Percentiles rank a stretch among this genome's conserved stretches.
These are phyloP conservation scores for Mallotus nudiflorus DNA, from an alignment of 345 rosid species.

Conservation along the genomic window DNA sequence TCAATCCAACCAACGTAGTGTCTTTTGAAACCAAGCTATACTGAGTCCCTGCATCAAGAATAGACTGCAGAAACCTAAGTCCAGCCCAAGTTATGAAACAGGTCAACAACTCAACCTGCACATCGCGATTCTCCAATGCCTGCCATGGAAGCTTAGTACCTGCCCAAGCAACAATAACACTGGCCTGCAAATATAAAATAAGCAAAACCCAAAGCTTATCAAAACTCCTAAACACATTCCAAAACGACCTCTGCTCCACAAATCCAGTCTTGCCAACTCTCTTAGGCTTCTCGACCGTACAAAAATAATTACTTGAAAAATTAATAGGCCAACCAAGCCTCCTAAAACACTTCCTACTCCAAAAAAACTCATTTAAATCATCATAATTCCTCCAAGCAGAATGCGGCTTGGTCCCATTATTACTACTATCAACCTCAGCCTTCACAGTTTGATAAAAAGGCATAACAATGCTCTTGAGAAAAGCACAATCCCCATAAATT, in stretches of 20 bases:
- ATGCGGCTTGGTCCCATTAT: conserved; percentile 73
- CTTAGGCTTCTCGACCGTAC: conserved; percentile 28
- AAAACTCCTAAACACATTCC: conserved; percentile 78
- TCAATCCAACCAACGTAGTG: conserved; percentile 55
- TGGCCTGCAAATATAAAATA: conserved; percentile 70
- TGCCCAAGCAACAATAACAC: conserved; percentile 76
- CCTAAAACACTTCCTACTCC: conserved; percentile 83
- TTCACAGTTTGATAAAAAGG: conserved; percentile 63
- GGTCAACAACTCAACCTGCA: conserved; percentile 75
- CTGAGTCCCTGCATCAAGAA: conserved; percentile 87
- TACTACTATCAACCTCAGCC: conserved; percentile 60
- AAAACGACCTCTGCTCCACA: conserved; percentile 88
- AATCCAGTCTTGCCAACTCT: conserved; percentile 85
- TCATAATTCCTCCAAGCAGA: conserved; percentile 94
- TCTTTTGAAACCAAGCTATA: conserved; percentile 77
- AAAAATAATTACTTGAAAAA: conserved; percentile 50
- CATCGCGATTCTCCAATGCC: conserved; percentile 50
- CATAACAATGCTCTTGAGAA: conserved; percentile 54
- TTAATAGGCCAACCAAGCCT: conserved; percentile 71
- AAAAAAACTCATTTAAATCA: conserved; percentile 83
- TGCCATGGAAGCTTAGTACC: conserved; percentile 44
- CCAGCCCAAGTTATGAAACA: conserved; percentile 81
- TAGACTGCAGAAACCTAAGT: conserved; percentile 63
- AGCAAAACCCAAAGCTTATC: conserved; percentile 78
- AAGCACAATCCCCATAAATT: conserved; percentile 55